A percentile compares a stretch with the other conserved stretches of the same genome.
These are phyloP conservation scores for Micractinium conductrix DNA, from an alignment of 139 green algal species.

Conservation along the genomic window DNA sequence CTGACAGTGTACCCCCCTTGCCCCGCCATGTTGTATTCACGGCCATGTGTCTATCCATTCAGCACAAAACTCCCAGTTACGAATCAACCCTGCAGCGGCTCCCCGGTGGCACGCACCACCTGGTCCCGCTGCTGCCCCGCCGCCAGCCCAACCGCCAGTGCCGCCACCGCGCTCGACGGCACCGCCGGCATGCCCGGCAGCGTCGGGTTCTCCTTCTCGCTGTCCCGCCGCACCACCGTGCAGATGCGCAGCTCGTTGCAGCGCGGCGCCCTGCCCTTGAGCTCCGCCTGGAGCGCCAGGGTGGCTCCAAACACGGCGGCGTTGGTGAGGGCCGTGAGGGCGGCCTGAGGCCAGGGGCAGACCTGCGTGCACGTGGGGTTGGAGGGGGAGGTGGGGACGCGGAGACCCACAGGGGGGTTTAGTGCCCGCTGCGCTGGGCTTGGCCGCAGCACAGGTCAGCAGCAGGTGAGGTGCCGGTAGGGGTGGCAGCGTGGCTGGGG, in stretches of 20 bases:
- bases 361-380: too few species aligned
- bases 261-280: background rate
- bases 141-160: background rate
- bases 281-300: background rate
- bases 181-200: background rate
- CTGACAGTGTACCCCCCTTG: too few species aligned
- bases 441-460: too few species aligned
- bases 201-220: background rate
- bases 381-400: too few species aligned
- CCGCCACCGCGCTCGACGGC: background rate
- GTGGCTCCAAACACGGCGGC: background rate
- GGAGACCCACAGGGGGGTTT: too few species aligned
- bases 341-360: background rate
- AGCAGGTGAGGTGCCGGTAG: too few species aligned
- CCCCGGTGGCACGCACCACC: background rate
- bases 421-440: too few species aligned
- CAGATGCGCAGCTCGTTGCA: constrained; percentile 1
- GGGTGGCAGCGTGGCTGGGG: too few species aligned
- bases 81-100: constrained; percentile 2
- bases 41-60: too few species aligned
- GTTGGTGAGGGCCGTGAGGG: background rate
- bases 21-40: too few species aligned
- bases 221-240: background rate
- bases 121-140: background rate
- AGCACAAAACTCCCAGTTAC: too few species aligned